A percentile compares a stretch with the other conserved stretches of the same genome.
Evolutionary conservation across 2,329 filamentous ascomycete genomes (phyloP).

Genomic region (Sclerotinia spermophila): DNA sequence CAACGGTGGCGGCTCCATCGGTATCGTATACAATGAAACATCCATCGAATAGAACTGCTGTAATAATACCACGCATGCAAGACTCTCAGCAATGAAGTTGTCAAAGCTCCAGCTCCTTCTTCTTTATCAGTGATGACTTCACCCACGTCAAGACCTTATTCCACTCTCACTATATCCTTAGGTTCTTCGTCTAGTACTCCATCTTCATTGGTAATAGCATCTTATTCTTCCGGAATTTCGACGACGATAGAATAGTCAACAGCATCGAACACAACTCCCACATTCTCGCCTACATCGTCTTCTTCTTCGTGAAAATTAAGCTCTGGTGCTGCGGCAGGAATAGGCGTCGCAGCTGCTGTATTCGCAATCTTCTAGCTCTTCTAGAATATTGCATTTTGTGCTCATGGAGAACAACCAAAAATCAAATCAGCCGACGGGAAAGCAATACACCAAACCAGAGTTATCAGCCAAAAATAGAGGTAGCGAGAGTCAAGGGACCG

Average conservation of each 20-base stretch:
- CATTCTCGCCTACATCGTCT: neutral
- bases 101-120: slow-evolving; percentile 1
- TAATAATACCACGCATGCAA: neutral
- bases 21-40: neutral
- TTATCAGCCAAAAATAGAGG: neutral
- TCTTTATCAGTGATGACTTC: neutral
- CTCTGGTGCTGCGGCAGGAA: neutral
- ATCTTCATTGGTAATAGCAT: neutral
- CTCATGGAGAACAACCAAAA: neutral
- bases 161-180: neutral
- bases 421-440: neutral
- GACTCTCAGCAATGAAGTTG: neutral
- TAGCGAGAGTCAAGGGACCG: neutral
- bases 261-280: neutral
- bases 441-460: neutral
- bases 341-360: neutral
- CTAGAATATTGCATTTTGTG: neutral
- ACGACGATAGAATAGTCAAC: neutral
- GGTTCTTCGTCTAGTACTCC: neutral
- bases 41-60: neutral
- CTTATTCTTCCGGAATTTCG: neutral
- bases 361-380: neutral
- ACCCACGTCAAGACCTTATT: slow-evolving; percentile 1
- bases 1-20: neutral
- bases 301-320: neutral